Evolutionary conservation across 2,329 filamentous ascomycete species (phyloP).

Genomic region (Cryphonectria carpinicola): DNA sequence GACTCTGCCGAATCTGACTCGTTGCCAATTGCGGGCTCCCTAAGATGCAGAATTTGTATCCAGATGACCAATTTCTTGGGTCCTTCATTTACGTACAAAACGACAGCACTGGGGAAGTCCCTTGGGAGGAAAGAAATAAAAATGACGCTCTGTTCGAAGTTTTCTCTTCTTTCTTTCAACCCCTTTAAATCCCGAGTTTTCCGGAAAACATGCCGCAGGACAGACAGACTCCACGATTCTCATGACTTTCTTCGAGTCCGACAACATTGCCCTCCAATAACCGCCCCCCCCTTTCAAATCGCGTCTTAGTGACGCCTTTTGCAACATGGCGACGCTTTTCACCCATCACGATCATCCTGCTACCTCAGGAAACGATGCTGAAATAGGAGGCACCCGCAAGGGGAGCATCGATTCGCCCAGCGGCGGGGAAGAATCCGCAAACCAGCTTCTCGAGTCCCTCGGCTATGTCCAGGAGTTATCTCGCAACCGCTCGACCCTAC

Average conservation of each 20-base stretch:
- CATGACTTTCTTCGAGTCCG: neutral
- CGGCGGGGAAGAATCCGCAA: slow-evolving; percentile 51
- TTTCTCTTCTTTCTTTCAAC: neutral
- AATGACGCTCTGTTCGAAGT: neutral
- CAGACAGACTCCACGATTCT: neutral
- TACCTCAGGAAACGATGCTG: slow-evolving; percentile 11
- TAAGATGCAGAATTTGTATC: slow-evolving; percentile 13
- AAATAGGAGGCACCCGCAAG: slow-evolving; percentile 17
- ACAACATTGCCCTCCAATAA: neutral
- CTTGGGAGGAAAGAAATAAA: neutral
- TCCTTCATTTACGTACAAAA: slow-evolving; percentile 5
- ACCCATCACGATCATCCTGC: slow-evolving; percentile 25
- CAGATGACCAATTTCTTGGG: slow-evolving; percentile 9
- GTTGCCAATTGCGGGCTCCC: slow-evolving; percentile 4
- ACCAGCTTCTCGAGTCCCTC: slow-evolving; percentile 65
- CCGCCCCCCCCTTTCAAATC: neutral
- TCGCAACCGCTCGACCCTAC: slow-evolving; percentile 67
- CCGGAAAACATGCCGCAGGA: neutral
- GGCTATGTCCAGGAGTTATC: slow-evolving; percentile 69
- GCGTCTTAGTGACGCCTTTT: neutral
- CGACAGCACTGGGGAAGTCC: neutral
- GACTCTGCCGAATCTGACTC: slow-evolving; percentile 12
- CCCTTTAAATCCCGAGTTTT: neutral
- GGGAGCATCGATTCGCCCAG: slow-evolving; percentile 28
- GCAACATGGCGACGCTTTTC: slow-evolving; percentile 24